Evolutionary conservation across 768 basidiomycete species (phyloP).

Genomic region (Boletus vermiculosoides): DNA sequence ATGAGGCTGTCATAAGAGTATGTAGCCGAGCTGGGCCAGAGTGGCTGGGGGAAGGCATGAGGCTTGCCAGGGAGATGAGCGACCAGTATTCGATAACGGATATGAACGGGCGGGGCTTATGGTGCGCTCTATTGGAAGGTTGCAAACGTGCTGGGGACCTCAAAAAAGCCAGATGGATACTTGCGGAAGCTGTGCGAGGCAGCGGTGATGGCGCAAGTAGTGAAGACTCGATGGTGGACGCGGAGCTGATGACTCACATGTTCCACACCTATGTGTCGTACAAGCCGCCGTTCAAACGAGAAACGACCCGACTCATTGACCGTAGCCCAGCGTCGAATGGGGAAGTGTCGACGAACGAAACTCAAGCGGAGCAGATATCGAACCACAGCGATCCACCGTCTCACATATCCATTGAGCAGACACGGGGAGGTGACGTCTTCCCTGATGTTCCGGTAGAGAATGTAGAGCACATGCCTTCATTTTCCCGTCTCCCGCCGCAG

Average conservation of each 20-base stretch:
- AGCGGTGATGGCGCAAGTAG: conserved; percentile 17
- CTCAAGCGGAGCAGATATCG: not conserved
- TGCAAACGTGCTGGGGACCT: conserved; percentile 87
- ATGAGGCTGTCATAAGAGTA: conserved; percentile 79
- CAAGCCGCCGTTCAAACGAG: conserved; percentile 62
- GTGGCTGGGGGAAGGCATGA: conserved; percentile 80
- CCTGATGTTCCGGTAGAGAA: conserved; percentile 5
- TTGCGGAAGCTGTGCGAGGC: conserved; percentile 66
- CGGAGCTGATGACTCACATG: conserved; percentile 74
- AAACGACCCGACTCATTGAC: conserved; percentile 44
- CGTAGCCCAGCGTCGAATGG: not conserved
- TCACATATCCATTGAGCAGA: conserved; percentile 4
- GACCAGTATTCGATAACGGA: conserved; percentile 51
- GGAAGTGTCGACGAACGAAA: conserved; percentile 7
- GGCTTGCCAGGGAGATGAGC: conserved; percentile 84
- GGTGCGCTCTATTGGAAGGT: conserved; percentile 84
- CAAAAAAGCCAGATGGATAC: conserved; percentile 79
- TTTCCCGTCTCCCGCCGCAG: conserved; percentile 66
- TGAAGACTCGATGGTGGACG: conserved; percentile 45
- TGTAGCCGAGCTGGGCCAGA: conserved; percentile 67
- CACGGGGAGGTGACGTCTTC: not conserved
- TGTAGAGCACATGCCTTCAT: conserved; percentile 15
- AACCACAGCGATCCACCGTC: not conserved
- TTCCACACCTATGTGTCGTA: conserved; percentile 89
- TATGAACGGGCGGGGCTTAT: conserved; percentile 54